Conservation (phyloP, 2,329 filamentous ascomycete genomes). For the Dryadomyces quercus-mongolicae region DNA sequence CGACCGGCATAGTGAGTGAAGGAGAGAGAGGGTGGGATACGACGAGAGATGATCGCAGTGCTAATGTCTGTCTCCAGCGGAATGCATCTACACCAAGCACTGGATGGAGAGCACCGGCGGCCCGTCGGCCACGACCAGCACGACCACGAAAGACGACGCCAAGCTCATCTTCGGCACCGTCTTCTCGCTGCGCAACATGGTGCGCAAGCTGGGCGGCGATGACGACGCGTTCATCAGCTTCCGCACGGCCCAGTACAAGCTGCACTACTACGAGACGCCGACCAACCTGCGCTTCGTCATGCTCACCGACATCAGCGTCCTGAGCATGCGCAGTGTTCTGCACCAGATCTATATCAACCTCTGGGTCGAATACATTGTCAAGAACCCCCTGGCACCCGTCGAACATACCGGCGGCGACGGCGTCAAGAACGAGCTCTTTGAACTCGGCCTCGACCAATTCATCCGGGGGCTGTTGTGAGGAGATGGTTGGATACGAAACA, state of each 20-base stretch:
- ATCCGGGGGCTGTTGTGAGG: slow-evolving; percentile 51
- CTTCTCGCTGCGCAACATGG: slow-evolving; percentile 94
- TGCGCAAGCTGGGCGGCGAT: slow-evolving; percentile 82
- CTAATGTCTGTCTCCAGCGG: too few species aligned
- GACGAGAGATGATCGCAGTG: too few species aligned
- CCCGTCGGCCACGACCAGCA: slow-evolving; percentile 1
- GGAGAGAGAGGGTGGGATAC: neutral
- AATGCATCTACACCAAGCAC: slow-evolving; percentile 89
- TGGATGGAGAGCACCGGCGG: slow-evolving; percentile 47
- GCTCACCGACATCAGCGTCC: slow-evolving; percentile 79
- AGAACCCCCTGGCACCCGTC: slow-evolving; percentile 56
- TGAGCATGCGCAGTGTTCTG: slow-evolving; percentile 85
- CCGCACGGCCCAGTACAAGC: slow-evolving; percentile 88
- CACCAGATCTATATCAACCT: slow-evolving; percentile 98
- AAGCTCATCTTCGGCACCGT: slow-evolving; percentile 97
- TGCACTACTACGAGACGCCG: slow-evolving; percentile 98
- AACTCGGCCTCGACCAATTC: slow-evolving; percentile 65
- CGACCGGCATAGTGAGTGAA: slow-evolving; percentile 80
- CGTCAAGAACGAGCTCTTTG: slow-evolving; percentile 61
- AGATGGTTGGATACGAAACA: too few species aligned
- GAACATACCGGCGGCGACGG: slow-evolving; percentile 57
- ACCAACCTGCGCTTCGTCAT: slow-evolving; percentile 94
- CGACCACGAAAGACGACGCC: slow-evolving; percentile 56
- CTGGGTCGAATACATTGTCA: slow-evolving; percentile 86
- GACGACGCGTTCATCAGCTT: slow-evolving; percentile 94